phyloP scores from a whole-genome alignment of 768 basidiomycete species.

The Antrodiella citrinella region DNA sequence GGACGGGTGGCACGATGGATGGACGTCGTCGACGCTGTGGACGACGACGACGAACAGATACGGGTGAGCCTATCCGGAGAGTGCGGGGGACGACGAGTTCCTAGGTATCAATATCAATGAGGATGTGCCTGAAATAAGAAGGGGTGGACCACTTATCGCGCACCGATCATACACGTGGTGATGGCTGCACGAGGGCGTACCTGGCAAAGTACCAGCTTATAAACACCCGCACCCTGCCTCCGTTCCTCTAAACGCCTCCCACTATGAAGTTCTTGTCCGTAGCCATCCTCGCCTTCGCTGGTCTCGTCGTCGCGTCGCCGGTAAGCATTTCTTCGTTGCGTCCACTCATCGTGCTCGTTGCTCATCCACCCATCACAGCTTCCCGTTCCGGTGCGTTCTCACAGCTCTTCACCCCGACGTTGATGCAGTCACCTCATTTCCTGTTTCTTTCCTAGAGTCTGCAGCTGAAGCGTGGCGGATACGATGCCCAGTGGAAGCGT shows the following conservation, averaged over 20 bases:
- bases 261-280: constrained; percentile 15
- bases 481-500: not conserved
- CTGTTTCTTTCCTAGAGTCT: not conserved
- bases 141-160: not conserved
- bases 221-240: not conserved
- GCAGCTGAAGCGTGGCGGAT: not conserved
- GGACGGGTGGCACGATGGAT: not conserved
- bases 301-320: constrained; percentile 16
- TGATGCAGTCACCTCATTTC: not conserved
- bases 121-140: not conserved
- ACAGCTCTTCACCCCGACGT: not conserved
- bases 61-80: not conserved
- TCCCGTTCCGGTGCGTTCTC: not conserved
- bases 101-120: not conserved
- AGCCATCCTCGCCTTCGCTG: constrained; percentile 15
- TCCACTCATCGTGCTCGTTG: not conserved
- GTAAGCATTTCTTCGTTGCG: too few relatives aligned
- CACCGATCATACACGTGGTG: not conserved
- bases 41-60: not conserved
- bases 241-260: constrained; percentile 2
- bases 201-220: too few relatives aligned
- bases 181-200: not conserved
- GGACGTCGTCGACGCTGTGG: not conserved
- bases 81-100: not conserved
- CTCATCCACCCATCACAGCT: not conserved